Percentiles rank a stretch among this genome's conserved stretches.
Conservation (phyloP, 2,329 filamentous ascomycete species). For the Hypoxylon sp. region DNA sequence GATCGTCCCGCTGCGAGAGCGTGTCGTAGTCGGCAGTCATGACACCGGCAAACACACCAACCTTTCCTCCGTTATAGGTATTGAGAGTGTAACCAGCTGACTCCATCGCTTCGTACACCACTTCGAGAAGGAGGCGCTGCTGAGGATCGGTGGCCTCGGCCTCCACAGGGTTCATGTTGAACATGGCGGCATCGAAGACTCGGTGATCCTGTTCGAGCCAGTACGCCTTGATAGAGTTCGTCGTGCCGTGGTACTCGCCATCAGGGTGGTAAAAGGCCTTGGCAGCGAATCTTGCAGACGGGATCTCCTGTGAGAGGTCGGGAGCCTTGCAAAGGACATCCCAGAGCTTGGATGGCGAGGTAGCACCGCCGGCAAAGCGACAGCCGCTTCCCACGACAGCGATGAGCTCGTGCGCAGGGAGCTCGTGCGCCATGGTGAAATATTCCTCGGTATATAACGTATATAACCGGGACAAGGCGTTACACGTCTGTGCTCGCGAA, state of each 20-base stretch:
- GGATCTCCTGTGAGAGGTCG: conserved; percentile 44
- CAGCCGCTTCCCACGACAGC: conserved; percentile 45
- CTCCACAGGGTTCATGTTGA: conserved; percentile 48
- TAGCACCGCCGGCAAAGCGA: conserved; percentile 42
- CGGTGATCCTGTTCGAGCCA: conserved; percentile 42
- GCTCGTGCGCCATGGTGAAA: conserved; percentile 35
- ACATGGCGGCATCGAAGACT: conserved; percentile 46
- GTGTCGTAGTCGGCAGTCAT: conserved; percentile 47
- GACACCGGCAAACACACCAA: conserved; percentile 46
- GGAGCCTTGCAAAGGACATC: conserved; percentile 37
- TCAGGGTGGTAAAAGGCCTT: conserved; percentile 44
- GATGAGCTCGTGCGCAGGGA: conserved; percentile 37
- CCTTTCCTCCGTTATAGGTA: conserved; percentile 40
- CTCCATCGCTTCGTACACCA: conserved; percentile 49
- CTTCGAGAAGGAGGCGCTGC: conserved; percentile 46
- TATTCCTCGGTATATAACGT: too few species aligned
- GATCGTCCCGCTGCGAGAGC: conserved; percentile 43
- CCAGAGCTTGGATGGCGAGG: conserved; percentile 42
- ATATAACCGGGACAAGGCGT: neutral
- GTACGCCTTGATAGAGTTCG: conserved; percentile 44
- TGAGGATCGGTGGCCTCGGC: conserved; percentile 48
- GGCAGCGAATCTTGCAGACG: conserved; percentile 39
- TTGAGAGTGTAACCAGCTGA: conserved; percentile 42
- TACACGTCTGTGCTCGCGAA: neutral
- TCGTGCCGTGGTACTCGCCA: conserved; percentile 44